Base-by-base conservation (phyloP, 2,329 filamentous ascomycete species). In the Simplicillium sp. region DNA sequence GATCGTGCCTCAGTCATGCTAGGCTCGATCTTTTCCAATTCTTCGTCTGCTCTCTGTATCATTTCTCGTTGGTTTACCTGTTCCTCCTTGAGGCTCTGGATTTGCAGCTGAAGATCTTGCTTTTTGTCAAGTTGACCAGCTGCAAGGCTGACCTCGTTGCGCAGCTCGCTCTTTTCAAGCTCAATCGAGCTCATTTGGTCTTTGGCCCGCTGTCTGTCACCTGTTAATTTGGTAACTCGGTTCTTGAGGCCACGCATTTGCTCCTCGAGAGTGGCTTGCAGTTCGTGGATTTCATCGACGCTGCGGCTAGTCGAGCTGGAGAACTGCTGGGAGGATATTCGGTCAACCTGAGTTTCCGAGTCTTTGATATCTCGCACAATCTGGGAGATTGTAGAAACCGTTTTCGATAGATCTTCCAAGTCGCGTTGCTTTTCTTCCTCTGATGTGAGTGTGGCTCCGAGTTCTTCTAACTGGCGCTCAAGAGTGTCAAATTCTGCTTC, bases 91-190 rank as follows among this genome's bases (percentile, higher is more conserved):
- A 86, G 73, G 42, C 84, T 75, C 44, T 87, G 78, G 28, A 97
- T 78, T 46, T 88, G 84, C 33, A 68, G 66, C 46, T 78, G 68
- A 16, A 95, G 68, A 34, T 76, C 73, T 32, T 75, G 72, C 65
- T 89, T 95, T 61, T 86, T 87, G 57, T 94, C 87, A 18, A 97
- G 69, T 52, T 89, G 80, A 44, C 83, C 81, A 37, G 75, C 71
- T 2, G 84, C 78, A 39, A 75, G 76, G 50, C 73, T 81, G 39
- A 96, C 70, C 48, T 84, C 84, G 54, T 82, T 83, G 45, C 74
- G 77, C 33, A 85, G 66, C 59, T 94, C 84, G 52, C 84, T 82
- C 44, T 80, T 73, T 54, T 92, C 81, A 4, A 92, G 70, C 60
- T 96, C 87, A 18, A 94, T 67, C 13, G 70, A 67, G 47, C 73